Evolutionary conservation across 2,329 filamentous ascomycete genomes (phyloP), one percentile per base, ranked within the genome.

Genomic region (Paecilomyces sp.): DNA sequence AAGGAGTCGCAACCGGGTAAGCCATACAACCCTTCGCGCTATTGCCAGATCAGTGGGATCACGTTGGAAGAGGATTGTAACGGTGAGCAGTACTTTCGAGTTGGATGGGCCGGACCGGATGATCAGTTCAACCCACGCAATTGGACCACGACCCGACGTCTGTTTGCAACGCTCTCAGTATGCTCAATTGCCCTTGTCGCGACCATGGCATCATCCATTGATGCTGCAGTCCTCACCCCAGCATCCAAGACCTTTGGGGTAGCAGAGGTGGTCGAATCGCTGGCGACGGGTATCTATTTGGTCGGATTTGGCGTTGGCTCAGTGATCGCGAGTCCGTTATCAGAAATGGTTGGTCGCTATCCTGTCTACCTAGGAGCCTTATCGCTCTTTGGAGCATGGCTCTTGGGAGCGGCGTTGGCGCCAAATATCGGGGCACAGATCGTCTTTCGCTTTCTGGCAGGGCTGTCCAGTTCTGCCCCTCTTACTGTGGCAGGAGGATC

Each of bases 191-290:
- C 76, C 0, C 78, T 81, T 30, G 76, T 82, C 0, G 81, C 84
- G 0, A 78, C 78, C 3, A 73, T 79, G 1, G 82, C 82, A 0
- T 82, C 79, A 3, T 79, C 81, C 0, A 83, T 85, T 50, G 82
- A 85, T 58, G 79, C 80, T 0, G 76, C 76, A 0, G 79, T 80
- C 0, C 62, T 82, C 0, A 72, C 73, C 0, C 76, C 81, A 61
- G 81, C 79, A 0, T 74, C 76, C 0, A 63, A 63, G 22, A 76
- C 78, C 0, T 80, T 83, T 53, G 73, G 76, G 0, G 82, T 84
- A 0, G 77, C 76, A 28, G 72, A 82, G 47, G 78, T 83, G 3
- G 78, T 78, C 0, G 83, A 79, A 65, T 80, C 77, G 9, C 65
- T 84, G 25, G 79, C 79, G 0, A 84, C 76, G 55, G 76, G 74